Conservation (phyloP, 1,284 basidiomycete genomes). For the Uromyces viciae-fabae region DNA sequence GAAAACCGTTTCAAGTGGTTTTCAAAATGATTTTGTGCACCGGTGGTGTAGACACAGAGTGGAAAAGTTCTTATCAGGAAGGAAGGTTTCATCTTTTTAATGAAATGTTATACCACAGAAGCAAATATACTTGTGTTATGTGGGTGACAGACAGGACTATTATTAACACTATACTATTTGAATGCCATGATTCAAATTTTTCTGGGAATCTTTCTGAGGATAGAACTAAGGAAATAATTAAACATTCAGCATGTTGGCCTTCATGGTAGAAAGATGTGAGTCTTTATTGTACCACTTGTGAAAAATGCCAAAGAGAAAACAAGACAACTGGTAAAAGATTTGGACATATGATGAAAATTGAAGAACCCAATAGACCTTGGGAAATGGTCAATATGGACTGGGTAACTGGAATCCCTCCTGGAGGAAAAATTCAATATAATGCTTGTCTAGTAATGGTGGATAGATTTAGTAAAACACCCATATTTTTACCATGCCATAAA, state of each 20-base stretch:
- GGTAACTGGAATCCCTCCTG: too few species aligned
- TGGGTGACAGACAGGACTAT: not conserved
- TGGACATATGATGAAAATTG: too few species aligned
- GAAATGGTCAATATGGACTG: too few species aligned
- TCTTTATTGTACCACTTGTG: not conserved
- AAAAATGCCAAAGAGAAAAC: not conserved
- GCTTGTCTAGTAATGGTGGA: too few species aligned
- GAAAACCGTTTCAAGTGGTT: not conserved
- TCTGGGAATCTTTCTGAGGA: not conserved
- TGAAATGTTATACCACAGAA: not conserved
- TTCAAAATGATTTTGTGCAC: not conserved
- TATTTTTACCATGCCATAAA: too few species aligned
- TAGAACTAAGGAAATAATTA: not conserved
- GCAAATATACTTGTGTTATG: not conserved
- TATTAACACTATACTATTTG: not conserved
- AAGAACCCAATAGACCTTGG: too few species aligned
- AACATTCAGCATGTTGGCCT: not conserved
- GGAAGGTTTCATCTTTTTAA: not conserved
- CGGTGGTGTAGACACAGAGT: not conserved
- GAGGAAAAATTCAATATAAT: too few species aligned
- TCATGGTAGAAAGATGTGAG: not conserved
- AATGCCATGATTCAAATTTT: not conserved
- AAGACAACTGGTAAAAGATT: not conserved
- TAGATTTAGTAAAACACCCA: too few species aligned
- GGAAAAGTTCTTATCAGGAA: not conserved